Evolutionary conservation across 2,329 filamentous ascomycete genomes (phyloP).

Genomic region (Elsinoe perseae): DNA sequence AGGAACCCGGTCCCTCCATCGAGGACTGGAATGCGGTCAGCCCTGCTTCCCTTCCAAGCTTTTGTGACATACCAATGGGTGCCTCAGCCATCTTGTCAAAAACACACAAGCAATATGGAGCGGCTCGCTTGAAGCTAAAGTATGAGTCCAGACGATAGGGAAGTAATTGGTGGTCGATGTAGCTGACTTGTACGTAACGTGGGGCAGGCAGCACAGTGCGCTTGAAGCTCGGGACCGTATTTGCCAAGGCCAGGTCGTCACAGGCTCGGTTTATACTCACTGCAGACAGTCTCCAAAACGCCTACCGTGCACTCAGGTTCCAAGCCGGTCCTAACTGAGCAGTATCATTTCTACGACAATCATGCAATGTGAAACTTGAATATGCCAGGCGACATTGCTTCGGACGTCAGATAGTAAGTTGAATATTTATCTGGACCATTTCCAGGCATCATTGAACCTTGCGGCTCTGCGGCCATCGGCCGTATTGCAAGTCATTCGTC

Average conservation of each 20-base stretch:
- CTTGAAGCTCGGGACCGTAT: neutral
- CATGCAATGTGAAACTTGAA: too few species aligned
- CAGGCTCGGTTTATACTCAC: neutral
- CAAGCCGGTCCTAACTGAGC: too few species aligned
- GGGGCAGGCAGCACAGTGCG: conserved; percentile 11
- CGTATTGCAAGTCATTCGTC: conserved; percentile 1
- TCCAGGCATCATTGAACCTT: neutral
- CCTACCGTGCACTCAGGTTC: too few species aligned
- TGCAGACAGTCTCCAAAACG: neutral
- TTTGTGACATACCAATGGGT: conserved; percentile 38
- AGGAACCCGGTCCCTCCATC: conserved; percentile 99
- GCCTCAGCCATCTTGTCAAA: conserved; percentile 38
- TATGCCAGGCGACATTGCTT: too few species aligned
- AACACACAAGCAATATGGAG: neutral
- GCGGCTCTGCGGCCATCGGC: conserved; percentile 8
- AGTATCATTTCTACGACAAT: too few species aligned
- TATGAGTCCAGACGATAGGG: too few species aligned
- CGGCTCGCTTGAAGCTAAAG: too few species aligned
- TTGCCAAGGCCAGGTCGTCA: conserved; percentile 12
- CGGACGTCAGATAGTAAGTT: neutral
- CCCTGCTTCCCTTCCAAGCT: conserved; percentile 9
- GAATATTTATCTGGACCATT: neutral
- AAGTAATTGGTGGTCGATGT: neutral
- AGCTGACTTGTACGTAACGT: neutral
- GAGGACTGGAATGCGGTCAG: conserved; percentile 59